phyloP scores from a whole-genome alignment of 106 monocot species.

The Allium fistulosum region DNA sequence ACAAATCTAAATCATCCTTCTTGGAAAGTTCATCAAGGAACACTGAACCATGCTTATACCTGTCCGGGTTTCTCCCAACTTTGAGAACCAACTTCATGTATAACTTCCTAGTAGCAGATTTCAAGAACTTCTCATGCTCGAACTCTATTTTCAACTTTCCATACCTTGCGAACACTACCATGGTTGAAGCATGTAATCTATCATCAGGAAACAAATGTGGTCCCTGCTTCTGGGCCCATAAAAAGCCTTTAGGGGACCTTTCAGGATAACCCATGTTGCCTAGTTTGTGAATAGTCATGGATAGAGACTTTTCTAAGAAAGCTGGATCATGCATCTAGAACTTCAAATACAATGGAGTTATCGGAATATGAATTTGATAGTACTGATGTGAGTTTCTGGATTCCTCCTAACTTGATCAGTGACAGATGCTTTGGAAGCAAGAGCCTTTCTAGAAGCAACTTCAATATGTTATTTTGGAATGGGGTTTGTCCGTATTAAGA shows the following conservation, averaged over 20 bases:
- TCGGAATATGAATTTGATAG: conserved; percentile 58
- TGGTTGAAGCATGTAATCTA: conserved; percentile 58
- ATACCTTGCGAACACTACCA: conserved; percentile 65
- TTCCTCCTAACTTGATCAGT: conserved; percentile 52
- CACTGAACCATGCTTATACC: conserved; percentile 38
- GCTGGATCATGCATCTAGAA: conserved; percentile 46
- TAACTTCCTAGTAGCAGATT: conserved; percentile 52
- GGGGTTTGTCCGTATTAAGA: too few relatives aligned
- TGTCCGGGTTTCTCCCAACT: conserved; percentile 55
- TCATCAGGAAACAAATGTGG: conserved; percentile 72
- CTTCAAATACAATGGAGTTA: conserved; percentile 29
- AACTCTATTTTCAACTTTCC: conserved; percentile 36
- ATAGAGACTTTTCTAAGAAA: conserved; percentile 85
- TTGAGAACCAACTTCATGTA: conserved; percentile 67
- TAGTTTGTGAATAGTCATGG: conserved; percentile 77
- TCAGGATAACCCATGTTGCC: conserved; percentile 86
- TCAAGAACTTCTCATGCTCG: conserved; percentile 42
- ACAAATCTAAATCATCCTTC: conserved; percentile 54
- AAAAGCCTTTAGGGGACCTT: conserved; percentile 54
- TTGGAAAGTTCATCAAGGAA: conserved; percentile 76
- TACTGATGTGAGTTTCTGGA: conserved; percentile 49
- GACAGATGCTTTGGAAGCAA: conserved; percentile 24
- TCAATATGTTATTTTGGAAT: too few relatives aligned
- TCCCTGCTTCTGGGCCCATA: conserved; percentile 67
- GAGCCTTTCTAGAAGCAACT: conserved; percentile 11